Conservation (phyloP, 108 stramenopile genomes). For the Cyclostephanos tholiformis region DNA sequence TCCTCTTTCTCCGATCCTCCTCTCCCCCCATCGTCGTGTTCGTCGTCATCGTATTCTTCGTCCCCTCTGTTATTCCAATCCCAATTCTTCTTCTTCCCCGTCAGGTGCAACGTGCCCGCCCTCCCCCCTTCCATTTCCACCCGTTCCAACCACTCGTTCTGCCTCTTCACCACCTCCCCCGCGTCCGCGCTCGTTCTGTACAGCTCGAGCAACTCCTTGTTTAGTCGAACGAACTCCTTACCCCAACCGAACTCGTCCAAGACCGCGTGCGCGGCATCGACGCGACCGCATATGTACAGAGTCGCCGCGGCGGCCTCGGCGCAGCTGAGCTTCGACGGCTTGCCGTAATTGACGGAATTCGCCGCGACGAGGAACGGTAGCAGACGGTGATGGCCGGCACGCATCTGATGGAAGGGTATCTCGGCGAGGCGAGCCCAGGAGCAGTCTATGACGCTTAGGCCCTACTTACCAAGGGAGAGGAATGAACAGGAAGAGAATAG, state of each 20-base stretch:
- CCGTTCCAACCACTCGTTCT: constrained; percentile 84
- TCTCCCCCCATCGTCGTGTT: constrained; percentile 7
- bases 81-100: constrained; percentile 36
- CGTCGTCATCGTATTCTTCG: constrained; percentile 27
- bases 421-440: constrained; percentile 95
- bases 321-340: constrained; percentile 87
- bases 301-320: constrained; percentile 91
- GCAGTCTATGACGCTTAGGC: constrained; percentile 96
- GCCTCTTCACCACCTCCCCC: constrained; percentile 79
- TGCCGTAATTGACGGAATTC: constrained; percentile 98
- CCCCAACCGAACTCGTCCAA: constrained; percentile 97
- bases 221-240: constrained; percentile 89
- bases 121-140: constrained; percentile 60
- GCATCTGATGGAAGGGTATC: constrained; percentile 93
- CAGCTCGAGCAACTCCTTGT: constrained; percentile 83
- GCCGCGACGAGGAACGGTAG: constrained; percentile 98
- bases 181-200: constrained; percentile 77
- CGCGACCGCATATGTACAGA: constrained; percentile 89
- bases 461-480: constrained; percentile 29
- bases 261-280: constrained; percentile 81
- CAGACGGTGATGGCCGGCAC: constrained; percentile 92
- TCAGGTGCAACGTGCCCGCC: constrained; percentile 37
- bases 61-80: constrained; percentile 37
- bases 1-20: constrained; percentile 47
- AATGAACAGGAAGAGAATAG: too few species aligned